Evolutionary conservation across 306 rosid genomes (phyloP), one percentile per base, ranked within the genome.

Genomic region (Begonia loranthoides): DNA sequence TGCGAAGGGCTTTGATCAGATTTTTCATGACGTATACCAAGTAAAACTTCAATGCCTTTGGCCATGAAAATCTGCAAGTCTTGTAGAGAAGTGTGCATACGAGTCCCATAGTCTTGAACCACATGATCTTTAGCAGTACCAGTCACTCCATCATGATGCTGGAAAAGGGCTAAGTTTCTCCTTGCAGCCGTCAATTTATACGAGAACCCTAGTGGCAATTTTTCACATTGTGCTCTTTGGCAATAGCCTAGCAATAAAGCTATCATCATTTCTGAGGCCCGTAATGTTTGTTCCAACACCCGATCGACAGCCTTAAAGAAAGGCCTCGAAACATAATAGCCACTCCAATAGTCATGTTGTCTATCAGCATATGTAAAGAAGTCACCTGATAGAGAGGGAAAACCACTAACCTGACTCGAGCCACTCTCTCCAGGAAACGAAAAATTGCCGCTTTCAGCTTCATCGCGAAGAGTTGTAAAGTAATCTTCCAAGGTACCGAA

Each of bases 81-180:
- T 59, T 74, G 92, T 69, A 90, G 68, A 19, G 96, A 90, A 55
- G 76, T 82, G 63, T 90, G 86, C 99, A 90, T 90, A 57, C 99
- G 83, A 60, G 66, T 70, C 62, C 99, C 99, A 17, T 90, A 90
- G 74, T 90, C 95, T 57, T 50, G 64, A 55, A 90, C 99, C 62
- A 90, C 95, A 9, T 90, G 86, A 67, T 90, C 95, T 66, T 86
- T 90, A 51, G 99, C 99, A 45, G 99, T 90, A 62, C 99, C 99
- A 12, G 99, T 86, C 55, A 90, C 99, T 39, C 99, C 99, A 55
- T 90, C 99, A 63, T 90, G 99, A 71, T 90, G 99, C 84, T 90
- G 99, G 69, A 90, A 90, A 67, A 90, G 99, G 57, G 99, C 99
- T 49, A 90, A 73, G 62, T 90, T 90, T 68, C 99, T 86, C 73